phyloP scores from a whole-genome alignment of 2,329 filamentous ascomycete species.

The Metarhizium album region DNA sequence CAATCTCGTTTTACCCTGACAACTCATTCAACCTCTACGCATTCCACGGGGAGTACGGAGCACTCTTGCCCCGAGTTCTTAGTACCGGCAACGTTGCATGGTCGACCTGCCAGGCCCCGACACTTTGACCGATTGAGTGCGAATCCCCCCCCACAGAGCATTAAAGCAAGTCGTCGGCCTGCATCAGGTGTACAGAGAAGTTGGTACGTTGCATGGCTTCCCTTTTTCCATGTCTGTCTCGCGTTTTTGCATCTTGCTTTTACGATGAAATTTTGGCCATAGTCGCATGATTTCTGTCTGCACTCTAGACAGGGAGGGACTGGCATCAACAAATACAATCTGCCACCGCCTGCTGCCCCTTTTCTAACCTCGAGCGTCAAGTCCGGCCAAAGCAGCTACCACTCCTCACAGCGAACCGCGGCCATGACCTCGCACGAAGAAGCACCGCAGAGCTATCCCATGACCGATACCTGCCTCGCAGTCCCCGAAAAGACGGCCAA shows the following conservation, averaged over 20 bases:
- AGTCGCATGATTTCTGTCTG: background rate
- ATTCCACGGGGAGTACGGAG: background rate
- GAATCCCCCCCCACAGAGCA: background rate
- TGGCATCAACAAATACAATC: background rate
- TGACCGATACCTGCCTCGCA: conserved; percentile 12
- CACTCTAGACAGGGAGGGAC: background rate
- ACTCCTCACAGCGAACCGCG: background rate
- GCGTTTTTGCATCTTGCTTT: too few species aligned
- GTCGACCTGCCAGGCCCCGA: too few species aligned
- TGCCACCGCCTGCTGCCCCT: background rate
- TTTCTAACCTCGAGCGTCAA: background rate
- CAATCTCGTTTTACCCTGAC: background rate
- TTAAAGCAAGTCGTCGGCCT: background rate
- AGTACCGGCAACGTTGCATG: background rate
- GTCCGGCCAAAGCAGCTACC: background rate
- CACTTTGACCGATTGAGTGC: too few species aligned
- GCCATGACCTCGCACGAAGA: conserved; percentile 19
- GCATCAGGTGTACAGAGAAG: too few species aligned
- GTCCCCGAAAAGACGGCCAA: conserved; percentile 17
- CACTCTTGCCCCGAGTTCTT: too few species aligned
- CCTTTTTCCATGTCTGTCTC: background rate
- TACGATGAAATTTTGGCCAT: too few species aligned
- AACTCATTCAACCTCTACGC: background rate
- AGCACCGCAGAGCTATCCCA: conserved; percentile 10
- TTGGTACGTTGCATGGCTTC: background rate